phyloP scores from a whole-genome alignment of 2,329 filamentous ascomycete genomes.

The Alternaria sp. region DNA sequence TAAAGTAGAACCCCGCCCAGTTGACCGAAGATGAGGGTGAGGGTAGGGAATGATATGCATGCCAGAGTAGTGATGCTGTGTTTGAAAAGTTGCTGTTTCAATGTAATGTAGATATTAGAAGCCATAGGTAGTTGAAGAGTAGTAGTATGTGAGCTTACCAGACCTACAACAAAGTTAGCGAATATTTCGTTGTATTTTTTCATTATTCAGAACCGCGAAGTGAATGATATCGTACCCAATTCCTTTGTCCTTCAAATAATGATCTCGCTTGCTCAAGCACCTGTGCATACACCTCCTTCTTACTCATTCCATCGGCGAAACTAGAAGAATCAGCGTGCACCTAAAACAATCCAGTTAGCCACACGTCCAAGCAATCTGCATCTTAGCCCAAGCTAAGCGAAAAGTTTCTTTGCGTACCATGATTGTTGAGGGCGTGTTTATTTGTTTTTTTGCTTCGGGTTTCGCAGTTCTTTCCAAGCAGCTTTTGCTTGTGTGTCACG shows the following conservation, averaged over 20 bases:
- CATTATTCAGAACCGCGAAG: no score
- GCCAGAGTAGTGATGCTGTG: constrained; percentile 77
- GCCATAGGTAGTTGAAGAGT: background rate
- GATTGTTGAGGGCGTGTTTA: background rate
- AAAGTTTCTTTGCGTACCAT: constrained; percentile 10
- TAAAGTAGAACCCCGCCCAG: constrained; percentile 72
- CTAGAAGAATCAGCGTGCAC: constrained; percentile 82
- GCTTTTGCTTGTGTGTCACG: constrained; percentile 3
- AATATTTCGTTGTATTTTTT: no score
- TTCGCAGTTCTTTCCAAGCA: background rate
- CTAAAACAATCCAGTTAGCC: constrained; percentile 40
- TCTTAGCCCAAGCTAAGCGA: background rate
- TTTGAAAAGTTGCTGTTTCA: constrained; percentile 71
- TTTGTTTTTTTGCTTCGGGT: background rate
- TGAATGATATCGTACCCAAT: constrained; percentile 68
- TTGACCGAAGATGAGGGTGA: constrained; percentile 73
- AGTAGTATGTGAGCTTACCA: constrained; percentile 6
- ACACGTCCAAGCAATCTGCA: background rate
- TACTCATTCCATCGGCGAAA: constrained; percentile 71
- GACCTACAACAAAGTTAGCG: constrained; percentile 10
- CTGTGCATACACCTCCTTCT: constrained; percentile 77
- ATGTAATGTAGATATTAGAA: background rate
- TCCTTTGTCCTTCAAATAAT: constrained; percentile 75
- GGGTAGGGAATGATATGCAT: constrained; percentile 77
- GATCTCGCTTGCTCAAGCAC: constrained; percentile 74